These are phyloP conservation scores for Cyberlindnera samutprakarnensis DNA, from an alignment of 805 yeast species.

Conservation along the genomic window DNA sequence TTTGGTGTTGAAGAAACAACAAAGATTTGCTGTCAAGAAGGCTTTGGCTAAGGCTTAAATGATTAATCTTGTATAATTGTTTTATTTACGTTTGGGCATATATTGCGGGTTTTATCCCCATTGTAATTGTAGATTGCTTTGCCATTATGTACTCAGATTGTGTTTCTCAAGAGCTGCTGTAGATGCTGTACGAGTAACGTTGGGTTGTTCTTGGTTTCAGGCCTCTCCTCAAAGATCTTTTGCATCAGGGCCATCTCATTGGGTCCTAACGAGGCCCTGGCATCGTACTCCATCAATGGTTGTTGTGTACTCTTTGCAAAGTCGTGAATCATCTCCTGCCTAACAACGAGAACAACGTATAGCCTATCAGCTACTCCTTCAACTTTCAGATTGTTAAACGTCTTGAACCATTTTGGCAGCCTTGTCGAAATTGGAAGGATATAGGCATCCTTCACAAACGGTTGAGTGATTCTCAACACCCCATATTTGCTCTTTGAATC, in stretches of 20 bases:
- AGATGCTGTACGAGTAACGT: slow-evolving; percentile 14
- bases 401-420: slow-evolving; percentile 16
- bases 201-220: slow-evolving; percentile 16
- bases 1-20: slow-evolving; percentile 94
- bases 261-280: slow-evolving; percentile 9
- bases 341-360: slow-evolving; percentile 15
- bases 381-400: slow-evolving; percentile 2
- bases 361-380: slow-evolving; percentile 4
- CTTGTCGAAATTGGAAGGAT: slow-evolving; percentile 25
- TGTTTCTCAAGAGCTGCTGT: slow-evolving; percentile 8
- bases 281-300: slow-evolving; percentile 2
- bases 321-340: slow-evolving; percentile 14
- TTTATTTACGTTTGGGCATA: slow-evolving; percentile 7
- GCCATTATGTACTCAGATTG: background rate
- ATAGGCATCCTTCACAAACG: slow-evolving; percentile 40
- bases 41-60: slow-evolving; percentile 90
- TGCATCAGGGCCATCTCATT: slow-evolving; percentile 14
- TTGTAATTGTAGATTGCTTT: background rate
- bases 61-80: slow-evolving; percentile 11
- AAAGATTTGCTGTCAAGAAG: slow-evolving; percentile 89
- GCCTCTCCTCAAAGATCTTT: slow-evolving; percentile 16
- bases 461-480: slow-evolving; percentile 32
- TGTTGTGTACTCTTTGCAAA: background rate
- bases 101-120: background rate
- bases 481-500: slow-evolving; percentile 32